These are phyloP conservation scores for Buxus sempervirens DNA, from an alignment of 164 flowering plant species.

Conservation along the genomic window DNA sequence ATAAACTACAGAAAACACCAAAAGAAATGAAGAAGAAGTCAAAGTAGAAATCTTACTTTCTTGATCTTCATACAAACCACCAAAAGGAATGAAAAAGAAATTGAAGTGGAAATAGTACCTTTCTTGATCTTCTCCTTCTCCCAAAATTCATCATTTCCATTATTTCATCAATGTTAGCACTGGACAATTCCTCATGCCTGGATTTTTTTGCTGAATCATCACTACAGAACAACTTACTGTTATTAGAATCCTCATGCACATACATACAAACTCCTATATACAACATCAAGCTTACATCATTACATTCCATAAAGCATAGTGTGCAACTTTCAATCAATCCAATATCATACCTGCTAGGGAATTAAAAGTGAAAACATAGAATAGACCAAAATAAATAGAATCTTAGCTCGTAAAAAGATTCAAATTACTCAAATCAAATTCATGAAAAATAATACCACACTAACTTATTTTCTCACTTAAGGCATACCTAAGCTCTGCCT, in stretches of 20 bases:
- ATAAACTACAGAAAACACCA: no score
- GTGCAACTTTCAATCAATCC: no score
- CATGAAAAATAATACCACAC: no score
- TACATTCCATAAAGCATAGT: background rate
- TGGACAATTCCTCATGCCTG: conserved; percentile 38
- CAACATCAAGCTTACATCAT: background rate
- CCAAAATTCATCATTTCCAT: conserved; percentile 51
- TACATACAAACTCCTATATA: background rate
- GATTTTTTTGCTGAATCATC: conserved; percentile 45
- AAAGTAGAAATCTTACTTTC: background rate
- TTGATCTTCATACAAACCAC: background rate
- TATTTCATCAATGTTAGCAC: conserved; percentile 47
- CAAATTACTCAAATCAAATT: no score
- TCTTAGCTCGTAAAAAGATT: no score
- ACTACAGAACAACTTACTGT: conserved; percentile 20
- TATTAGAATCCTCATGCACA: background rate
- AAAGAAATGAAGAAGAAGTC: no score
- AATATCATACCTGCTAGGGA: no score
- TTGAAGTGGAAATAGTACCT: conserved; percentile 30
- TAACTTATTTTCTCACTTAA: no score
- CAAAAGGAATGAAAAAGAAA: background rate
- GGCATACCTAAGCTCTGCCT: no score
- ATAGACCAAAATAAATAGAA: no score
- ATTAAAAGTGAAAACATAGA: no score
- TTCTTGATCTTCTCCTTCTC: conserved; percentile 36